Conservation (phyloP, 176 grass and related monocot genomes). For the Hordeum vulgare region MorexV3_pseudomolecules_assembly NC_058523.1:233942871-233943370, state of each 20-base stretch:
- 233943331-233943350: background rate
- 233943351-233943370: too few species aligned
- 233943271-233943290: background rate
- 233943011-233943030: slow-evolving; percentile 23
- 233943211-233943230: too few species aligned
- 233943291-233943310: background rate
- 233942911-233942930: slow-evolving; percentile 71
- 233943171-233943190: too few species aligned
- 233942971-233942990: slow-evolving; percentile 20
- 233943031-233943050: slow-evolving; percentile 8
- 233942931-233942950: slow-evolving; percentile 64
- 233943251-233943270: background rate
- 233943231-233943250: too few species aligned
- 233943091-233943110: background rate
- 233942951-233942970: background rate
- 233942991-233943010: background rate
- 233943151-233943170: too few species aligned
- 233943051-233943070: slow-evolving; percentile 20
- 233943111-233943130: too few species aligned
- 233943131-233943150: too few species aligned
- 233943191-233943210: too few species aligned
- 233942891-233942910: too few species aligned
- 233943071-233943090: background rate
- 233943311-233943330: background rate
- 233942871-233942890: slow-evolving; percentile 80